Evolutionary conservation across 306 rosid species (phyloP), one percentile per base, ranked within the genome.

Genomic region (Herpetospermum pedunculosum): DNA sequence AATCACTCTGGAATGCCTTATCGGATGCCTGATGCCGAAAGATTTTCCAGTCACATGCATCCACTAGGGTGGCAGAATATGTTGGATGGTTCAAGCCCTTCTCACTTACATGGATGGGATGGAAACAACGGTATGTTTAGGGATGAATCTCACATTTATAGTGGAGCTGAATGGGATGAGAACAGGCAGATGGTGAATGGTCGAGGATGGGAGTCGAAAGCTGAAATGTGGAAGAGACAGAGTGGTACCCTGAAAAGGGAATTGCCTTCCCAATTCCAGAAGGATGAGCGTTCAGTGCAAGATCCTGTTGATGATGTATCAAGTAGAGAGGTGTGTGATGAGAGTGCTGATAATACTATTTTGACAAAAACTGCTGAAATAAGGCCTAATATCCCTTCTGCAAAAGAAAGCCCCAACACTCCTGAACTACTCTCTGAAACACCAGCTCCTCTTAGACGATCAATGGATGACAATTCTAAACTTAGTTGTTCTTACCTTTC

Each of bases 81-180:
- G 85, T 85, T 95, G 89, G 99, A 95, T 79, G 92, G 92, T 83
- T 72, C 97, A 29, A 97, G 96, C 55, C 90, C 99, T 78, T 83
- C 96, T 76, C 96, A 89, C 80, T 68, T 92, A 76, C 97, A 89
- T 86, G 92, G 85, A 77, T 95, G 97, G 99, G 99, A 89, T 82
- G 88, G 84, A 75, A 95, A 77, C 77, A 95, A 90, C 82, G 88
- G 97, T 75, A 84, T 81, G 50, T 92, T 81, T 65, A 80, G 99
- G 84, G 90, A 92, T 79, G 96, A 87, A 62, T 83, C 88, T 80
- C 97, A 83, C 75, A 78, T 90, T 81, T 95, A 81, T 79, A 86
- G 86, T 53, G 85, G 96, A 72, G 75, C 92, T 26, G 99, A 95
- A 80, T 95, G 99, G 99, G 97, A 95, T 32, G 87, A 90, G 83